Evolutionary conservation across 2,329 filamentous ascomycete genomes (phyloP).

Genomic region (Cryphonectria parasitica): DNA sequence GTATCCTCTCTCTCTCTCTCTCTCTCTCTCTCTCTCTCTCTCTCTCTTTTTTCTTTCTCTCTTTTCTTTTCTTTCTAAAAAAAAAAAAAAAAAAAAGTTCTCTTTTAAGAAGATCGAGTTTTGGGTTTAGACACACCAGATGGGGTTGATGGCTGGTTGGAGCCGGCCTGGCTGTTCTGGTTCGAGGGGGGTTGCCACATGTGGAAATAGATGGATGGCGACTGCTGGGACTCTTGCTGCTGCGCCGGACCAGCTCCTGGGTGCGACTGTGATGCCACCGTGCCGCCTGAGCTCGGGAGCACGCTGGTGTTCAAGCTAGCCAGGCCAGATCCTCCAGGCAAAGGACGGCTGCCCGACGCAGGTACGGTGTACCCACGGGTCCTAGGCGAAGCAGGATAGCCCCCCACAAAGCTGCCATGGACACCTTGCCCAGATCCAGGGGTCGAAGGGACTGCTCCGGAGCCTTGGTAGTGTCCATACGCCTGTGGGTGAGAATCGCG

Average conservation of each 20-base stretch:
- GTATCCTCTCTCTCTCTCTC: slow-evolving; percentile 28
- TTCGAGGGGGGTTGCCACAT: slow-evolving; percentile 86
- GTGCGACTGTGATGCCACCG: slow-evolving; percentile 51
- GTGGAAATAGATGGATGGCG: slow-evolving; percentile 84
- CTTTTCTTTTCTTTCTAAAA: too few relatives aligned
- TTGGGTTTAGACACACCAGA: slow-evolving; percentile 70
- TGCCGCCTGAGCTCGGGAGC: slow-evolving; percentile 43
- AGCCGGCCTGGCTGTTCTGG: slow-evolving; percentile 58
- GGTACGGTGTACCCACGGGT: slow-evolving; percentile 55
- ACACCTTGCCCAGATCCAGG: slow-evolving; percentile 47
- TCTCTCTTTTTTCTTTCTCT: slow-evolving; percentile 35
- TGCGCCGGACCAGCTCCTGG: slow-evolving; percentile 56
- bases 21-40: slow-evolving; percentile 30
- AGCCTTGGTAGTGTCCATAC: slow-evolving; percentile 47
- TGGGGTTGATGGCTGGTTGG: slow-evolving; percentile 72
- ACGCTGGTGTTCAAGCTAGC: slow-evolving; percentile 52
- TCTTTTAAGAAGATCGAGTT: slow-evolving; percentile 41
- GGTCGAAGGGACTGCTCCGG: slow-evolving; percentile 47
- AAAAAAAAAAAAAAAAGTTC: too few relatives aligned
- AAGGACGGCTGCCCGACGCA: slow-evolving; percentile 41
- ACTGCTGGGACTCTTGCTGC: slow-evolving; percentile 67
- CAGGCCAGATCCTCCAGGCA: slow-evolving; percentile 43
- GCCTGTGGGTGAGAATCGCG: slow-evolving; percentile 54
- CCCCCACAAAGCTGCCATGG: slow-evolving; percentile 45
- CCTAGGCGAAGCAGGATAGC: slow-evolving; percentile 53